A percentile compares a stretch with the other conserved stretches of the same genome.
These are phyloP conservation scores for Isoetes taiwanensis DNA, from an alignment of 75 land plant genomes.

Conservation along the genomic window DNA sequence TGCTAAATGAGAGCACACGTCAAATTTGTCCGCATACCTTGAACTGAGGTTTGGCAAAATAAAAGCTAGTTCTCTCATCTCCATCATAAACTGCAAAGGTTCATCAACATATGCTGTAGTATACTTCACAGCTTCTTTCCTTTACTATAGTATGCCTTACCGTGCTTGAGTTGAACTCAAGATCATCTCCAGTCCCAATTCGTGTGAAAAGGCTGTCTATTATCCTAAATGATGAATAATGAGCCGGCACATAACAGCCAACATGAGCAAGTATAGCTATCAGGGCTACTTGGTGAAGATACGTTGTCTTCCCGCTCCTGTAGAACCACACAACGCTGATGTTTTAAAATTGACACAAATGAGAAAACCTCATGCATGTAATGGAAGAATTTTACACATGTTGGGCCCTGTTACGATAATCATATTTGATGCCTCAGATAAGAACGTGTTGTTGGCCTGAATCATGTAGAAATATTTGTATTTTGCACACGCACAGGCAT, in stretches of 20 bases:
- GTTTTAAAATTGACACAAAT: neutral
- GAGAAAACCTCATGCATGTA: no score
- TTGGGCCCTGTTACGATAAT: conserved; percentile 88
- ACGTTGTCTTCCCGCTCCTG: conserved; percentile 99
- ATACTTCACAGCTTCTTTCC: no score
- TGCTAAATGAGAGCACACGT: no score
- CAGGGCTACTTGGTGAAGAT: conserved; percentile 89
- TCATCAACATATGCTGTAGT: neutral
- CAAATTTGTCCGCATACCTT: conserved; percentile 28
- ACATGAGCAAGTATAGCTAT: conserved; percentile 86
- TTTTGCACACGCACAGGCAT: neutral
- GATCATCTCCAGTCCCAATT: conserved; percentile 72
- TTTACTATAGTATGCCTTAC: no score
- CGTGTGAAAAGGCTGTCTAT: conserved; percentile 89
- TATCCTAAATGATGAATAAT: conserved; percentile 68
- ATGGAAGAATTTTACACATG: conserved; percentile 35
- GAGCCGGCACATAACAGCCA: conserved; percentile 96
- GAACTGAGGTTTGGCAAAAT: conserved; percentile 69
- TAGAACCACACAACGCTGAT: neutral
- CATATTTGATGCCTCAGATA: conserved; percentile 93
- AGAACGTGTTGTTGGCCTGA: conserved; percentile 87
- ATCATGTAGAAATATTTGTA: conserved; percentile 5
- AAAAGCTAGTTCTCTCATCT: conserved; percentile 96
- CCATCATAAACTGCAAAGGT: conserved; percentile 88
- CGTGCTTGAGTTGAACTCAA: conserved; percentile 92